Conservation (phyloP, 2,329 filamentous ascomycete species). For the Alternaria gaisen region DNA sequence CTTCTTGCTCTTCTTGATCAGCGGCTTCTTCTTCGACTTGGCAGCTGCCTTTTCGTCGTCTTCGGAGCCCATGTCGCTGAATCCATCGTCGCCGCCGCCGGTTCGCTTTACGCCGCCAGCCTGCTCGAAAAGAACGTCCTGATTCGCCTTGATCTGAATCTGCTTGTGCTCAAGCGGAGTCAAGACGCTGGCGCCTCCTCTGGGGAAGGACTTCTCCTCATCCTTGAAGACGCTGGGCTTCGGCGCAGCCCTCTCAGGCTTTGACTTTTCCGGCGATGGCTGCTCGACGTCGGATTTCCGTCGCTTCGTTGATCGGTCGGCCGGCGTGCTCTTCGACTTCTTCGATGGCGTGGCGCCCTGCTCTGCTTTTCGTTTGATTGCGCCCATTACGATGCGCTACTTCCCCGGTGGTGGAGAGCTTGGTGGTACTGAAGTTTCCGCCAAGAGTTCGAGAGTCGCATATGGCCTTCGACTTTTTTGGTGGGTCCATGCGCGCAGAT, state of each 20-base stretch:
- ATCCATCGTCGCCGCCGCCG: constrained; percentile 56
- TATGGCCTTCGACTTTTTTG: constrained; percentile 19
- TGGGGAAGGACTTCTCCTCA: constrained; percentile 89
- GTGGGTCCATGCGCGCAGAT: constrained; percentile 18
- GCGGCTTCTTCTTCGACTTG: constrained; percentile 64
- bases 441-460: constrained; percentile 28
- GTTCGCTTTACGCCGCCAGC: constrained; percentile 65
- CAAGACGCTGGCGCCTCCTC: constrained; percentile 88
- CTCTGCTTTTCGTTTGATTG: constrained; percentile 58
- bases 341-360: constrained; percentile 40
- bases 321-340: constrained; percentile 39
- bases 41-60: constrained; percentile 53
- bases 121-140: constrained; percentile 90
- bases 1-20: constrained; percentile 55
- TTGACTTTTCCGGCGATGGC: constrained; percentile 39
- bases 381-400: constrained; percentile 50
- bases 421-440: constrained; percentile 23
- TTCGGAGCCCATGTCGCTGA: constrained; percentile 54
- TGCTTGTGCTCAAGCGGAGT: constrained; percentile 96
- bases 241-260: constrained; percentile 43
- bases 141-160: constrained; percentile 91
- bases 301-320: constrained; percentile 49
- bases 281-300: constrained; percentile 48
- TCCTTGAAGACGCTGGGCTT: constrained; percentile 65
- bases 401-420: constrained; percentile 5